Percentiles rank a stretch among this genome's conserved stretches.
phyloP scores from a whole-genome alignment of 257 asterid genomes.

The Nicotiana obtusifolia region DNA sequence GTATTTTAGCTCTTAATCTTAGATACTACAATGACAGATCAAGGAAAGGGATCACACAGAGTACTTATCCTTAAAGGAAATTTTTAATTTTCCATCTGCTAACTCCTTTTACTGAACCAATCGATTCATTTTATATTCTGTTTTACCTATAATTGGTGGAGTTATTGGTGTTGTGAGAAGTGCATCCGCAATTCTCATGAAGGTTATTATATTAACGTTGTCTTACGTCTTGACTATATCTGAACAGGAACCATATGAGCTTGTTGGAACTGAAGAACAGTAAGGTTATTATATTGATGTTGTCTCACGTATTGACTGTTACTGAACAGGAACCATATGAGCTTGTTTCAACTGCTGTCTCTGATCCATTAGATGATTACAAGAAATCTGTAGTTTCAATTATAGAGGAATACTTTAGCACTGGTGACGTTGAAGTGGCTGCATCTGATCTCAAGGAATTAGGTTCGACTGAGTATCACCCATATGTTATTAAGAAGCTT shows the following conservation, averaged over 20 bases:
- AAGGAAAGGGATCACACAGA: not conserved
- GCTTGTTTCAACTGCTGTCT: conserved; percentile 60
- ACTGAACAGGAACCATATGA: conserved; percentile 82
- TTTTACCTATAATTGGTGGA: not conserved
- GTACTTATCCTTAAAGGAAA: not conserved
- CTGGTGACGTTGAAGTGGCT: conserved; percentile 84
- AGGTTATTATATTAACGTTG: not conserved
- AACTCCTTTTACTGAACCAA: not conserved
- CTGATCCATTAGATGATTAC: conserved; percentile 72
- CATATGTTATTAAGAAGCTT: conserved; percentile 84
- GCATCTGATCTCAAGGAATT: conserved; percentile 83
- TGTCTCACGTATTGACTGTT: not conserved
- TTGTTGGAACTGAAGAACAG: conserved; percentile 44
- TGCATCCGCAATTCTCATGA: not conserved
- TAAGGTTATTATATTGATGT: not conserved
- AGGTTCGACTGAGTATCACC: conserved; percentile 81
- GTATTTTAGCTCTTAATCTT: not conserved
- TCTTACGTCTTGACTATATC: not conserved
- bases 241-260: conserved; percentile 88
- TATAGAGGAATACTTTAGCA: conserved; percentile 82
- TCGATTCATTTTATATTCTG: not conserved
- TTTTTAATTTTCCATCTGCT: not conserved
- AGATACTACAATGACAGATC: not conserved
- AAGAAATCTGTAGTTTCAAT: conserved; percentile 81
- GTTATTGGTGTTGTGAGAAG: not conserved